These are phyloP conservation scores for Apiospora kogelbergensis DNA, from an alignment of 2,329 filamentous ascomycete genomes.

Conservation along the genomic window DNA sequence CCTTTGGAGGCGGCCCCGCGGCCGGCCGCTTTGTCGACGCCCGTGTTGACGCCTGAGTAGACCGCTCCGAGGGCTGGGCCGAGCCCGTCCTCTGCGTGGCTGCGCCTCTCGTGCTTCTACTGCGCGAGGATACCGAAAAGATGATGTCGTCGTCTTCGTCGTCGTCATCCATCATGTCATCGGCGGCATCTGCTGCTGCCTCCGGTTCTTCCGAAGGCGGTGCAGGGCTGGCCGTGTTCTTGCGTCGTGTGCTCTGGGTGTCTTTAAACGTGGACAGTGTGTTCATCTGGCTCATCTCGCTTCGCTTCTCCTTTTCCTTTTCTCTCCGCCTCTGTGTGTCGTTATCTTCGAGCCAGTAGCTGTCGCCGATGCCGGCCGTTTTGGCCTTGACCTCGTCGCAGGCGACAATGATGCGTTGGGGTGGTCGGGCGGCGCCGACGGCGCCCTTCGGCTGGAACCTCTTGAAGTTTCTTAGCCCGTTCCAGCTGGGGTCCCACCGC, in stretches of 20 bases:
- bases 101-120: constrained; percentile 33
- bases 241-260: background rate
- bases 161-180: constrained; percentile 20
- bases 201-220: background rate
- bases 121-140: constrained; percentile 24
- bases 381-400: constrained; percentile 72
- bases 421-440: constrained; percentile 36
- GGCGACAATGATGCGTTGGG: constrained; percentile 61
- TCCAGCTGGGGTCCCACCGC: constrained; percentile 87
- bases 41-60: constrained; percentile 25
- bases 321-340: constrained; percentile 29
- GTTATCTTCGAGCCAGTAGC: constrained; percentile 70
- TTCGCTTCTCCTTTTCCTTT: constrained; percentile 20
- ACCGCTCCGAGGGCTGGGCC: constrained; percentile 13
- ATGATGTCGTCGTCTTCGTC: constrained; percentile 25
- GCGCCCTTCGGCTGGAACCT: constrained; percentile 69
- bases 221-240: background rate
- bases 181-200: background rate
- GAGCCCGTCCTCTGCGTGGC: constrained; percentile 22
- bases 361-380: constrained; percentile 71
- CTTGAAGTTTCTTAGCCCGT: constrained; percentile 95
- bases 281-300: constrained; percentile 18
- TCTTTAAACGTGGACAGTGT: background rate
- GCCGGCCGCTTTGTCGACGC: constrained; percentile 32
- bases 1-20: constrained; percentile 31